Base-by-base conservation (phyloP, 176 grass and related monocot species). In the Oryza meridionalis region DNA sequence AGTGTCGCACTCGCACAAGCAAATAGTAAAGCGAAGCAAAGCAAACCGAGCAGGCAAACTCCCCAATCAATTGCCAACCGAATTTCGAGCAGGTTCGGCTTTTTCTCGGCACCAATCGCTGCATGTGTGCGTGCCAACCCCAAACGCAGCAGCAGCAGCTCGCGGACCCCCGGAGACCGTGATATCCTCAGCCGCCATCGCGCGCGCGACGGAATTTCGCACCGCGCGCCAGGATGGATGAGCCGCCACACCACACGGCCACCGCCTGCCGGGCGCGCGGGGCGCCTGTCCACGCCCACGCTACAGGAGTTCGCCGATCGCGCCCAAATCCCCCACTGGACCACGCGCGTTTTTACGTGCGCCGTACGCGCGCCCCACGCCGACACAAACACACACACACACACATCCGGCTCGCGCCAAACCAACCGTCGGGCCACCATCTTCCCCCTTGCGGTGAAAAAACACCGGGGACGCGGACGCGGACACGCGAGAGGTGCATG, bases 271-370 rank as follows among this genome's bases (percentile, higher is more conserved):
- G 58, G 58, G 59, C n/a, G 31, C 6, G 27, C 67, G 58, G 84
- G 84, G 77, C 32, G 46, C 84, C 84, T 59, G 61, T 33, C 43
- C 38, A 24, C 58, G 58, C n/a, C 58, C 58, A 62, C 13, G 47
- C 38, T 33, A 43, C 69, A 67, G n/a, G 59, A 75, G 46, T 17
- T 45, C 0, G 12, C 13, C 29, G 46, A 75, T 53, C 21, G 14
- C 15, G 44, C 25, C 25, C 45, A 25, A 19, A 53, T 19, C 16
- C 50, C 50, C 50, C 16, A 14, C 50, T 62, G 69, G 64, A 75
- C 46, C 32, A 16, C 16, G 38, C 21, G 62, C 26, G 69, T 49
- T 31, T 31, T 31, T 14, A 4, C 37, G 69, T 14, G 17, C 51
- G 2, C 8, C 6, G 37, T 44, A n/a, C 21, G 15, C 42, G 7